A percentile compares a stretch with the other conserved stretches of the same genome.
These are phyloP conservation scores for Cryptosporidium sp. DNA, from an alignment of 169 alveolate genomes.

Conservation along the genomic window DNA sequence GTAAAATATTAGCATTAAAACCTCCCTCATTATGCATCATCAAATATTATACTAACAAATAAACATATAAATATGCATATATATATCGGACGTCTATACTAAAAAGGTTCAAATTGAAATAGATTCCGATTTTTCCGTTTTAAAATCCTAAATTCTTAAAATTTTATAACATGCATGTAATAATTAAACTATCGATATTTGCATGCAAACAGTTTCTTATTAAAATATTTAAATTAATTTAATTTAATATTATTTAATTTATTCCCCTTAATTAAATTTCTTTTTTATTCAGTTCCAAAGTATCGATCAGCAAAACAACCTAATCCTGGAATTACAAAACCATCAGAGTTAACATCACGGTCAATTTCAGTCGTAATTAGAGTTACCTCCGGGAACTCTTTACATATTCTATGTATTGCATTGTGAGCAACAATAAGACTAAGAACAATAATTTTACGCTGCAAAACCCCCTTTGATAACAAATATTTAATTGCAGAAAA, in stretches of 20 bases:
- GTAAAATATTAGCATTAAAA: background rate
- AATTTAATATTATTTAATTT: background rate
- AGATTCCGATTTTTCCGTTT: background rate
- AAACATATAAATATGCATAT: too few species aligned
- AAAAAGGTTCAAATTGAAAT: background rate
- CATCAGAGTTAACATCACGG: constrained; percentile 44
- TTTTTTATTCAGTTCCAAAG: constrained; percentile 69
- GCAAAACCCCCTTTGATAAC: constrained; percentile 58
- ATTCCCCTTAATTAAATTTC: background rate
- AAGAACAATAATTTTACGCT: constrained; percentile 49
- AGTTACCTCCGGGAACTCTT: constrained; percentile 58
- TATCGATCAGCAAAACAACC: constrained; percentile 77
- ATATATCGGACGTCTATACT: background rate
- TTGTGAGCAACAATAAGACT: constrained; percentile 72
- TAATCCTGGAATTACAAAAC: constrained; percentile 73
- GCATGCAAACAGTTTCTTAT: background rate
- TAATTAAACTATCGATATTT: background rate
- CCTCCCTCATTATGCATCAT: background rate
- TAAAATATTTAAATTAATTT: background rate
- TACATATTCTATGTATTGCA: constrained; percentile 74
- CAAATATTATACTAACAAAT: too few species aligned
- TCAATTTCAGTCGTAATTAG: constrained; percentile 77
- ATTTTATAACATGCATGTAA: constrained; percentile 20
- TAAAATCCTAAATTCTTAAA: background rate
- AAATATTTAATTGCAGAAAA: constrained; percentile 50